Evolutionary conservation across 2,329 filamentous ascomycete species (phyloP).

Genomic region (Aspergillus puulaauensis): DNA sequence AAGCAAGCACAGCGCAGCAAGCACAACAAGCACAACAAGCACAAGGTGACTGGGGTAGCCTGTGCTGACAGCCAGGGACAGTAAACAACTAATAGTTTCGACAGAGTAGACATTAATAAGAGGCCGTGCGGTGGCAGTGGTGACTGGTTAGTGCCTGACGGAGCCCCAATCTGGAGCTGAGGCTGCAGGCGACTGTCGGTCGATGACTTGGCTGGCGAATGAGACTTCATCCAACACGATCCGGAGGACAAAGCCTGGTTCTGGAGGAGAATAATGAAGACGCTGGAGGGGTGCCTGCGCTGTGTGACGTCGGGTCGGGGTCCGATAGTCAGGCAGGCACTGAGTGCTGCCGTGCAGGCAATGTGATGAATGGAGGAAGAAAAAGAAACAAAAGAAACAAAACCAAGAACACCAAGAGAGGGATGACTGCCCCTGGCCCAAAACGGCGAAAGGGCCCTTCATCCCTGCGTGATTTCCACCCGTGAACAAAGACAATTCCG

Average conservation of each 20-base stretch:
- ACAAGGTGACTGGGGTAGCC: too few species aligned
- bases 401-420: neutral
- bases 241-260: neutral
- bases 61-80: too few species aligned
- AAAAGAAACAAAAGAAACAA: neutral
- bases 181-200: neutral
- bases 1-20: too few species aligned
- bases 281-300: neutral
- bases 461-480: neutral
- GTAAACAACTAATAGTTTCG: too few species aligned
- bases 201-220: neutral
- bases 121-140: neutral
- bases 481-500: neutral
- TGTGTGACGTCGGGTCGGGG: neutral
- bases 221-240: neutral
- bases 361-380: neutral
- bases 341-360: neutral
- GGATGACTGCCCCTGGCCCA: neutral
- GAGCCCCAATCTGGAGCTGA: neutral
- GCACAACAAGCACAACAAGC: too few species aligned
- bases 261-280: neutral
- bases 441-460: neutral
- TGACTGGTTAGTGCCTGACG: neutral
- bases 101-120: too few species aligned
- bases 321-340: neutral